phyloP scores from a whole-genome alignment of 345 rosid species.

The Capsella bursapastoris region DNA sequence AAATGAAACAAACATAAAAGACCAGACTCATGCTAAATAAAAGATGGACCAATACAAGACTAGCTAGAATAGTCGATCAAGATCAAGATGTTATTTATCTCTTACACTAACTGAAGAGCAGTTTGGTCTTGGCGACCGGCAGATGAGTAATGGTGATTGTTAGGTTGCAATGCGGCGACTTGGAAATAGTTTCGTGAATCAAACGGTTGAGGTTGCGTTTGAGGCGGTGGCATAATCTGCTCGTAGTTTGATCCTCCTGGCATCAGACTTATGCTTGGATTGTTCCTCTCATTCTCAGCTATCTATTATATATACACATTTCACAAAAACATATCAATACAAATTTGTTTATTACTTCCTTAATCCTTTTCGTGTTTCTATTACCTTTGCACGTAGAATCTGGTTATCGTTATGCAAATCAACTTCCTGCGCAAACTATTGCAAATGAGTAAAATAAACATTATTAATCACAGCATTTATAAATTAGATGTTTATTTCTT shows the following conservation, averaged over 20 bases:
- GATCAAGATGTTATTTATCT: too few relatives aligned
- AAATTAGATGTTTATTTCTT: constrained; percentile 22
- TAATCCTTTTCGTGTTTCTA: too few relatives aligned
- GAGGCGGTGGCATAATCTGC: constrained; percentile 64
- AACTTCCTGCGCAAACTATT: constrained; percentile 60
- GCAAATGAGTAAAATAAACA: constrained; percentile 4
- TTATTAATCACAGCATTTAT: neutral
- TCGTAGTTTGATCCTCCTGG: constrained; percentile 74
- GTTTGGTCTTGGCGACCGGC: constrained; percentile 64
- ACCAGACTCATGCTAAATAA: neutral
- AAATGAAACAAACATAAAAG: neutral
- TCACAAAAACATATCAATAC: neutral
- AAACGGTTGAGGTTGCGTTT: constrained; percentile 51
- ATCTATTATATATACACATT: constrained; percentile 50
- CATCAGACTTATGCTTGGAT: constrained; percentile 78
- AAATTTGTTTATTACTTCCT: neutral
- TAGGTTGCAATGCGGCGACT: constrained; percentile 79
- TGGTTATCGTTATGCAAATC: constrained; percentile 96
- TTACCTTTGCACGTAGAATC: constrained; percentile 92
- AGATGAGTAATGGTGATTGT: constrained; percentile 56
- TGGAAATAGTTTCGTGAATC: constrained; percentile 83
- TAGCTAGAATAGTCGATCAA: too few relatives aligned
- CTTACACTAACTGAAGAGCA: constrained; percentile 79
- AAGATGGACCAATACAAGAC: too few relatives aligned
- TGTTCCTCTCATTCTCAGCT: constrained; percentile 84